These are phyloP conservation scores for Hymenotorrendiella dingleyae DNA, from an alignment of 2,329 filamentous ascomycete species.

Conservation along the genomic window DNA sequence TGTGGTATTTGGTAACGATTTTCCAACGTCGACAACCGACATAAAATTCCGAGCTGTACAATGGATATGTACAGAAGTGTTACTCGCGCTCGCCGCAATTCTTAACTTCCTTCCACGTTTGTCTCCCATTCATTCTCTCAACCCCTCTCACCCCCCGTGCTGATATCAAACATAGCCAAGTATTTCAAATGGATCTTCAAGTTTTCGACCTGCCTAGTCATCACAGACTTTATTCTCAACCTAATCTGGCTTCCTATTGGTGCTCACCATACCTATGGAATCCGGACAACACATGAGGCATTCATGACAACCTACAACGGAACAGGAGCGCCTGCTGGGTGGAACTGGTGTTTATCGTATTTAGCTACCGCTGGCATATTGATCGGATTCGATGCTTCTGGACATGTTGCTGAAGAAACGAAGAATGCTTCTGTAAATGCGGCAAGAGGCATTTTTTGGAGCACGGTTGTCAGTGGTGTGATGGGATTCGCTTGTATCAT, in stretches of 20 bases:
- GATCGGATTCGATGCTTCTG: constrained; percentile 56
- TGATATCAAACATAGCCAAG: no score
- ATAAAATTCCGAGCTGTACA: constrained; percentile 55
- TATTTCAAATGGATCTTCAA: constrained; percentile 39
- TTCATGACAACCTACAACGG: constrained; percentile 57
- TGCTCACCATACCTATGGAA: constrained; percentile 48
- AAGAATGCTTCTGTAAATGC: constrained; percentile 51
- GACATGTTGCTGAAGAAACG: constrained; percentile 56
- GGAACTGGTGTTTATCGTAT: constrained; percentile 60
- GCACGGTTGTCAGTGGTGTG: constrained; percentile 49
- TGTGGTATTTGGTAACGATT: constrained; percentile 49
- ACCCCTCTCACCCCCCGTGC: no score
- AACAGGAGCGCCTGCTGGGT: constrained; percentile 47
- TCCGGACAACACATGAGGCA: constrained; percentile 51
- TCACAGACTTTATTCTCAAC: constrained; percentile 54
- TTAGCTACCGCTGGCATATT: constrained; percentile 54
- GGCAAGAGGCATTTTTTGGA: constrained; percentile 55
- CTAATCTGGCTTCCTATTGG: constrained; percentile 56
- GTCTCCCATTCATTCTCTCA: no score
- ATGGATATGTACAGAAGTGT: constrained; percentile 50
- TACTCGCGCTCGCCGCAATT: constrained; percentile 44
- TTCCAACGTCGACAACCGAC: constrained; percentile 44
- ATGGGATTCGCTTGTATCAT: constrained; percentile 51
- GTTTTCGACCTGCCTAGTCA: constrained; percentile 39
- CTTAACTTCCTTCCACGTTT: constrained; percentile 46